Conservation (phyloP, 352 stramenopile genomes). For the Globisporangium uncinulatum region DNA sequence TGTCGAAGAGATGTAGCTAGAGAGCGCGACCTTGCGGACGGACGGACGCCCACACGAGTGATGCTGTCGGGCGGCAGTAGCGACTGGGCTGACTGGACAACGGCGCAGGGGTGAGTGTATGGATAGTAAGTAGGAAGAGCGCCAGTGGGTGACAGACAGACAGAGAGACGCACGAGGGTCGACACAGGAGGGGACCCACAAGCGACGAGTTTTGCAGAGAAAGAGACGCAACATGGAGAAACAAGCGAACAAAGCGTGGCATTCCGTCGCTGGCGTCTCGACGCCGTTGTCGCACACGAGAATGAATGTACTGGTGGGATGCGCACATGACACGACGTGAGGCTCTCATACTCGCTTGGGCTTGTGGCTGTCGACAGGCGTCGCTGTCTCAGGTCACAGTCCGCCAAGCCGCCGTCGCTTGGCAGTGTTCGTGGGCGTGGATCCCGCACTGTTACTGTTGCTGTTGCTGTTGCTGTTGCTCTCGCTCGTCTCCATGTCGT, state of each 20-base stretch:
- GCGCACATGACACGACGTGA: neutral
- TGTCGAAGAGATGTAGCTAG: neutral
- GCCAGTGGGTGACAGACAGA: too few species aligned
- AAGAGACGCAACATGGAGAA: neutral
- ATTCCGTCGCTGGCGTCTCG: neutral
- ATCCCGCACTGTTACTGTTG: slow-evolving; percentile 21
- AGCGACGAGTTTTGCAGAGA: neutral
- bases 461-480: slow-evolving; percentile 25
- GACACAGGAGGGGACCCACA: too few species aligned
- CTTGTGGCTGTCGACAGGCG: neutral
- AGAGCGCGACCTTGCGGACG: too few species aligned
- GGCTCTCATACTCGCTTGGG: too few species aligned
- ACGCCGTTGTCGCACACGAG: neutral
- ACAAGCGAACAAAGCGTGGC: neutral
- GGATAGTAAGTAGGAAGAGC: too few species aligned
- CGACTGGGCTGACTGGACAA: too few species aligned
- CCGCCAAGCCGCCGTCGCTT: slow-evolving; percentile 14
- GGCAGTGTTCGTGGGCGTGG: slow-evolving; percentile 13
- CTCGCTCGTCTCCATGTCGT: slow-evolving; percentile 19
- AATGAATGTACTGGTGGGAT: neutral
- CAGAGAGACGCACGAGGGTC: too few species aligned
- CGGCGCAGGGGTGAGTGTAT: too few species aligned
- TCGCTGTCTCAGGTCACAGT: neutral
- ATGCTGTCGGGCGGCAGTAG: too few species aligned
- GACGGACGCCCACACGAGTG: too few species aligned